These are phyloP conservation scores for Entophlyctis luteolus DNA, from an alignment of 192 early-diverging fungal species.

Conservation along the genomic window DNA sequence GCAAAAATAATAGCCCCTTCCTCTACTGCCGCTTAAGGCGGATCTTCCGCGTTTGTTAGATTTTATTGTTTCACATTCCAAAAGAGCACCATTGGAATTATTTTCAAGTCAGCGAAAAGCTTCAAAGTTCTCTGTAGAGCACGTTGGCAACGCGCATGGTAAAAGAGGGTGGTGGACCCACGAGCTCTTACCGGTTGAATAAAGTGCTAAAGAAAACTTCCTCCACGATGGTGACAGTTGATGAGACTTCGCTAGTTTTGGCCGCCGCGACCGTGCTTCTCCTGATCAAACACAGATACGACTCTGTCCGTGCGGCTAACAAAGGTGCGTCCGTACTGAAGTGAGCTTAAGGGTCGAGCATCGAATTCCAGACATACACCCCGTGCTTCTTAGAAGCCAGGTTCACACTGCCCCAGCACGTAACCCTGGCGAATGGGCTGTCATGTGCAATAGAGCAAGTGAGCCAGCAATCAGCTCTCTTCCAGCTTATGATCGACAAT, in stretches of 20 bases:
- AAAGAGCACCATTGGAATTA: no score
- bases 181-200: no score
- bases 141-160: no score
- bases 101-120: no score
- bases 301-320: not conserved
- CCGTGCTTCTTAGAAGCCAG: constrained; percentile 3
- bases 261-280: not conserved
- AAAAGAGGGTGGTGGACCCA: no score
- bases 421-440: constrained; percentile 15
- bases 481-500: not conserved
- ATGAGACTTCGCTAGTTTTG: constrained; percentile 2
- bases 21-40: no score
- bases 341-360: not conserved
- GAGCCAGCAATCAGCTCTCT: not conserved
- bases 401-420: not conserved
- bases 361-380: constrained; percentile 2
- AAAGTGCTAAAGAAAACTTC: no score
- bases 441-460: constrained; percentile 17
- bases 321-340: not conserved
- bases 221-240: not conserved
- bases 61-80: no score
- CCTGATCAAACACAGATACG: constrained; percentile 1
- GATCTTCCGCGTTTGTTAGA: no score
- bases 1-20: no score
- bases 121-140: no score